Evolutionary conservation across 1,139 yeast genomes (phyloP).

Genomic region (Candida mesenterica): DNA sequence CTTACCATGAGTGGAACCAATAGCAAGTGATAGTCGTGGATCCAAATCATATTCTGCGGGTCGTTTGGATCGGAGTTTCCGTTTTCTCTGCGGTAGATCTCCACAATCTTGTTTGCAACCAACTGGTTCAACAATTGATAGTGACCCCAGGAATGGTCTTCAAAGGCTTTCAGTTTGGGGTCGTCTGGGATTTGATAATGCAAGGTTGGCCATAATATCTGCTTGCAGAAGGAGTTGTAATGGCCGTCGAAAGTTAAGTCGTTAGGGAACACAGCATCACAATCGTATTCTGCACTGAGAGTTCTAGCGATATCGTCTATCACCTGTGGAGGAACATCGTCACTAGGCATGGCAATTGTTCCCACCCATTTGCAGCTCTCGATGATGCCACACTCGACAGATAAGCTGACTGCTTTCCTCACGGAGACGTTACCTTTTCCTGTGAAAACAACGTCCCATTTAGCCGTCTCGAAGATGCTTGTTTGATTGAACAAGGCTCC

Average conservation of each 20-base stretch:
- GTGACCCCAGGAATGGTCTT: constrained; percentile 91
- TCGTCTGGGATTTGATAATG: constrained; percentile 97
- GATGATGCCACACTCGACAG: constrained; percentile 48
- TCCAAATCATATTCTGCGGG: constrained; percentile 66
- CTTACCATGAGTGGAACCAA: constrained; percentile 86
- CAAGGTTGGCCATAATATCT: constrained; percentile 93
- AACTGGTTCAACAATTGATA: constrained; percentile 73
- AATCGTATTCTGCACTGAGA: constrained; percentile 48
- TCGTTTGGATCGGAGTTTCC: constrained; percentile 46
- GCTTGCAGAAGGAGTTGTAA: constrained; percentile 86
- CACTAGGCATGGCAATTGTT: constrained; percentile 87
- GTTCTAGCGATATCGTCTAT: constrained; percentile 47
- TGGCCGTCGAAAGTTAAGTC: constrained; percentile 87
- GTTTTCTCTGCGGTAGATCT: constrained; percentile 52
- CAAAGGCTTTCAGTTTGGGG: constrained; percentile 91
- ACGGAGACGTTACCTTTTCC: constrained; percentile 88
- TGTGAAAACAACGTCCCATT: constrained; percentile 71
- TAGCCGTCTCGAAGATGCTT: constrained; percentile 65
- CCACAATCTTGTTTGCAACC: constrained; percentile 74
- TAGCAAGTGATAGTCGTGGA: constrained; percentile 90
- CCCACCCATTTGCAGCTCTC: constrained; percentile 76
- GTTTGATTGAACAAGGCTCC: constrained; percentile 40
- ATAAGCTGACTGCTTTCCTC: constrained; percentile 75
- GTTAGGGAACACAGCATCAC: constrained; percentile 68
- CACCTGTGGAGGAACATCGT: constrained; percentile 61